Evolutionary conservation across 352 stramenopile genomes (phyloP), one percentile per base, ranked within the genome.

Genomic region (Phytophthora hybrid): DNA sequence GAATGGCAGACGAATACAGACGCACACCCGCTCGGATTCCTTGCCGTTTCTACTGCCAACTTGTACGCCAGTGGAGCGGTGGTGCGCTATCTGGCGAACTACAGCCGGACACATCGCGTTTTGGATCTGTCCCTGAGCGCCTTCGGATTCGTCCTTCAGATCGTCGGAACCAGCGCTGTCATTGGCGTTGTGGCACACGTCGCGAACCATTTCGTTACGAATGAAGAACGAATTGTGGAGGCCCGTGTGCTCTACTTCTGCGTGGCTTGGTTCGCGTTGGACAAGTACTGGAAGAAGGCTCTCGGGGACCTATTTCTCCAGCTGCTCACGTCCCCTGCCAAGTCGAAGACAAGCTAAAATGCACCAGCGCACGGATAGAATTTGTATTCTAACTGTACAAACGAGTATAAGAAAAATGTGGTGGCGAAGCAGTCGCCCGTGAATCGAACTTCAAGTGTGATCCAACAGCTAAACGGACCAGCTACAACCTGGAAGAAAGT

Each of bases 211-310:
- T 87, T 92, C 55, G 73, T 71, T 65, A 74, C 73, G 31, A 82
- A 81, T 23, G 66, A 78, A 62, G 82, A 89, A 68, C 74, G 77
- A 18, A 70, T 83, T 34, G 26, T 84, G 6, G 86, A 93, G 52
- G 86, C 83, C 19, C 72, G 67, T 14, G 73, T 73, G 31, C 76
- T 93, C n/a, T 90, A 92, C 63, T 84, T 88, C 44, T 78, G 77
- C 26, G 79, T 93, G 52, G 82, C 85, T n/a, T 92, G 83, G 82
- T 92, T 90, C 59, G 76, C 81, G 29, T 74, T 93, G 19, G 55
- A 93, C 75, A 92, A 92, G 51, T 93, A 93, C 59, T 93, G 81
- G 83, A 88, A 88, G 65, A 73, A 77, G 26, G 47, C 85, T 14
- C 55, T 93, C 18, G 58, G 68, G 16, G 60, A 73, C 5, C 62